Conservation (phyloP, 2,329 filamentous ascomycete genomes). For the Metarhizium robertsii region DNA sequence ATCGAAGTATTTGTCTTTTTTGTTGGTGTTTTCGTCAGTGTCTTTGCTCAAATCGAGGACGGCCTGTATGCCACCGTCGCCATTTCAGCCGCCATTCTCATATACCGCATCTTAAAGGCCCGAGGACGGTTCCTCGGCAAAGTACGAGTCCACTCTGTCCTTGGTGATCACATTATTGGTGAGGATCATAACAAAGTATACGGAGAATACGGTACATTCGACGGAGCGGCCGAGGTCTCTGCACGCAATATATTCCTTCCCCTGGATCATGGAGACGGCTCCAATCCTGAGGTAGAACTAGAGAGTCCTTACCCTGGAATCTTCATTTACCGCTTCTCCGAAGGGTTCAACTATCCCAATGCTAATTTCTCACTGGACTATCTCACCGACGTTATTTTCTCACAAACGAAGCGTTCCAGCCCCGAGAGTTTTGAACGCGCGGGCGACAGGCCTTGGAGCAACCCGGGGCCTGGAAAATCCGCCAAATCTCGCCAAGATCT, state of each 20-base stretch:
- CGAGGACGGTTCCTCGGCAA: constrained; percentile 72
- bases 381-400: constrained; percentile 58
- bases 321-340: constrained; percentile 91
- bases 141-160: constrained; percentile 62
- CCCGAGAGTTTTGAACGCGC: constrained; percentile 51
- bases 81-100: constrained; percentile 65
- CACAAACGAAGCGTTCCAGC: constrained; percentile 68
- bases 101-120: constrained; percentile 78
- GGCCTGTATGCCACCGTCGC: constrained; percentile 84
- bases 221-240: constrained; percentile 33
- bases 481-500: constrained; percentile 31
- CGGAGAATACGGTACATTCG: constrained; percentile 49
- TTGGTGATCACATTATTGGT: constrained; percentile 65
- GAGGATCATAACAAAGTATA: constrained; percentile 39
- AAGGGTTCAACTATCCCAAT: constrained; percentile 95
- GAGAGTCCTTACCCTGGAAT: constrained; percentile 79
- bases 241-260: constrained; percentile 79
- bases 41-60: constrained; percentile 83
- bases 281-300: constrained; percentile 76
- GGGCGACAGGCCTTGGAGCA: constrained; percentile 90
- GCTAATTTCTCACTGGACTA: constrained; percentile 82
- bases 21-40: constrained; percentile 77
- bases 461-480: constrained; percentile 57
- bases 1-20: constrained; percentile 91
- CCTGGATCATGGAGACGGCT: constrained; percentile 78